Evolutionary conservation across 2,329 filamentous ascomycete genomes (phyloP).

Genomic region (Trichoderma semiorbis): DNA sequence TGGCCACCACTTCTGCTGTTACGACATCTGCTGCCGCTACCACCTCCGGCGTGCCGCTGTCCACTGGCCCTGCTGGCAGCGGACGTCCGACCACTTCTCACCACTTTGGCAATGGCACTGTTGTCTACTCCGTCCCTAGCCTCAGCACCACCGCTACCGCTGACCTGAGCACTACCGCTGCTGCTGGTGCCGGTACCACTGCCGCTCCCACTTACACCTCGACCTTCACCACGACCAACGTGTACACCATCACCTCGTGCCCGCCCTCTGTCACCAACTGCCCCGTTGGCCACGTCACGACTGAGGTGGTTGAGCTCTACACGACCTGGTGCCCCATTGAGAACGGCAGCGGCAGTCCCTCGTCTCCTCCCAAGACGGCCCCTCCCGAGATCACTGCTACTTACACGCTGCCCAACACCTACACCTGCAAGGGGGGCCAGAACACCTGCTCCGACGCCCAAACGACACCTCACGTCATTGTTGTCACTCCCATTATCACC

Average conservation of each 20-base stretch:
- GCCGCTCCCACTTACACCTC: conserved; percentile 24
- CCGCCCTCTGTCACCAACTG: conserved; percentile 30
- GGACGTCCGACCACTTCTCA: neutral
- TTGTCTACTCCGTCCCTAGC: neutral
- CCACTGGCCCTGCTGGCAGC: neutral
- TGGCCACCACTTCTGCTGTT: conserved; percentile 8
- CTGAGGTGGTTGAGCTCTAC: conserved; percentile 25
- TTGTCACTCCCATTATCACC: conserved; percentile 25
- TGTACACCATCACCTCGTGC: conserved; percentile 34
- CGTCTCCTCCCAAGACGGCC: conserved; percentile 1
- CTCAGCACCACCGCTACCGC: neutral
- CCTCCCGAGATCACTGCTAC: conserved; percentile 27
- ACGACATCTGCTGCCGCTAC: neutral
- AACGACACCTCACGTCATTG: conserved; percentile 25
- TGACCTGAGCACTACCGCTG: conserved; percentile 6
- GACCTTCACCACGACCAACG: conserved; percentile 28
- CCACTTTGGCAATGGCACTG: conserved; percentile 4
- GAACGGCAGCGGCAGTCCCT: neutral
- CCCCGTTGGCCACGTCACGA: conserved; percentile 22
- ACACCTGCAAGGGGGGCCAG: conserved; percentile 28
- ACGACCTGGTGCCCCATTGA: conserved; percentile 22
- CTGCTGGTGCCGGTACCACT: conserved; percentile 20
- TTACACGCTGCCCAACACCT: conserved; percentile 30
- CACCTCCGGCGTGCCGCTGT: neutral
- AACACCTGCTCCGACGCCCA: conserved; percentile 29